Base-by-base conservation (phyloP, 2,329 filamentous ascomycete species). In the Penicillium italicum region DNA sequence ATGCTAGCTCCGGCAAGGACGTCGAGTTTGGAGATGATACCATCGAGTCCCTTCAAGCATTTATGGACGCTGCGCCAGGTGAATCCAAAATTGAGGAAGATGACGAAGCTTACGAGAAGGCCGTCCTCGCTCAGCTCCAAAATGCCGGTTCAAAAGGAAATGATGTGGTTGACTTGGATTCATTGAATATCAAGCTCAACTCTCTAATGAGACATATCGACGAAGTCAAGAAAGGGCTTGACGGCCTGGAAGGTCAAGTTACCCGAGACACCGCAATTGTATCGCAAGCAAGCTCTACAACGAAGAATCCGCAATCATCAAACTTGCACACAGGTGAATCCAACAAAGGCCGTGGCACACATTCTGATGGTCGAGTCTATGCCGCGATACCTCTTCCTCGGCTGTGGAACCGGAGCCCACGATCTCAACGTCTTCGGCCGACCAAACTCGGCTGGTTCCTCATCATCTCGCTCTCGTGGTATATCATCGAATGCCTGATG, bases 401-500 rank as follows among this genome's bases (percentile, higher is more conserved):
- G 20, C 59, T 77, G 9, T 76, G 74, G 68, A 65, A 62, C 44
- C 66, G 64, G 50, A 57, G 69, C 43, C 62, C 65, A 16, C 52
- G 52, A 9, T 69, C 69, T 26, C 52, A 65, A 26, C 67, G 69
- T 14, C 59, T 68, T 5, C 72, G 67, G 16, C 69, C 67, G 14
- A 78, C 75, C 6, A 66, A 63, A 16, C 60, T 77, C 1, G 72
- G 74, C 34, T 77, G 72, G 68, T 56, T 72, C 28, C 65, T 76
- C 12, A 56, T 80, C 1, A 22, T 74, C 8, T 69, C 77, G 18
- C 64, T 79, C 18, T 61, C 71, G 36, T 85, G 80, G 80, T 79
- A 77, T 62, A 61, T 80, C 30, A 65, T 74, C 38, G 80, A 83
- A 67, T 72, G 72, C 31, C 66, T 74, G 34, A 76, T 81, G 66